Base-by-base conservation (phyloP, 2,329 filamentous ascomycete species). In the Teratosphaeria pseudoeucalypti region DNA sequence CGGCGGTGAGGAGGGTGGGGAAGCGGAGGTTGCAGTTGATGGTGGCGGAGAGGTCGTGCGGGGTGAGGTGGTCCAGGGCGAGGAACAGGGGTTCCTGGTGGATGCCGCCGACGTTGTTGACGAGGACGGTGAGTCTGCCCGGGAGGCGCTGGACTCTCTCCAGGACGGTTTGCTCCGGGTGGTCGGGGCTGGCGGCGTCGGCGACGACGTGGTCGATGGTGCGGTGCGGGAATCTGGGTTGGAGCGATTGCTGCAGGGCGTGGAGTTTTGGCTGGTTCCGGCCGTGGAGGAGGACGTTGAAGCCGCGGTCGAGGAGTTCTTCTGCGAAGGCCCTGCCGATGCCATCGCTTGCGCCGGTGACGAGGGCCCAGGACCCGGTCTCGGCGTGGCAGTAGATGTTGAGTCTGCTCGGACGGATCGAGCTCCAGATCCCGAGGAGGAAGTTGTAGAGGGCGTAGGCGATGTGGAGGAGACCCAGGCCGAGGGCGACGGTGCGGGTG, bases 241-340 rank as follows among this genome's bases (percentile, higher is more conserved):
- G 61, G 0, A 85, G 74, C 29, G 75, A 68, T 1, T 66, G 57
- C n/a, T 72, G 67, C n/a, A 81, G 71, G 1, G 58, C 58, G 2
- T 74, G 66, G 2, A 85, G 74, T 64, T 83, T 84, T 3, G 70
- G 61, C 2, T 64, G 62, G 60, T 81, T 82, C 39, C 81, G 78
- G n/a, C 82, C 82, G 62, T 85, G 82, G 9, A 85, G 66, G 16
- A 84, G 73, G 37, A 85, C 74, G 64, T 82, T 81, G 75, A 84
- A 84, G 54, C 81, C 80, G 14, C 70, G 71, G 0, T 64, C 60
- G 19, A 78, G 78, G n/a, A 85, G 78, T 64, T 82, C 78, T 58
- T 77, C 69, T 3, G 77, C 76, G 60, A 84, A 78, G 0, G 72
- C 77, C 32, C 72, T 72, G 11, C 83, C 82, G 47, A 85, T 83